Evolutionary conservation across 2,329 filamentous ascomycete genomes (phyloP).

Genomic region (Harringtonia aguacate): DNA sequence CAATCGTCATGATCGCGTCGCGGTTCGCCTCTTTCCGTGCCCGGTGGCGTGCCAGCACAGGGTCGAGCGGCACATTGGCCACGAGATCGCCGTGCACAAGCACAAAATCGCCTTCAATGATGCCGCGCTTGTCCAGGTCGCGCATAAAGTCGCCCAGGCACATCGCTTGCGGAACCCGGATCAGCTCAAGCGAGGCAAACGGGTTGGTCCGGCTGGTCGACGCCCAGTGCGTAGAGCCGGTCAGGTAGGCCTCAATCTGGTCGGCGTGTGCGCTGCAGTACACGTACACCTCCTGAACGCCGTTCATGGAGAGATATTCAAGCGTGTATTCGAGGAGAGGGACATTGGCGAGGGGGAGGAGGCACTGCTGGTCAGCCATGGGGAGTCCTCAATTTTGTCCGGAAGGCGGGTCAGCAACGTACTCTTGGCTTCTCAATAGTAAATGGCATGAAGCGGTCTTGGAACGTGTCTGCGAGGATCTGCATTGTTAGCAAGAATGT

Average conservation of each 20-base stretch:
- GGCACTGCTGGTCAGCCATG: conserved; percentile 50
- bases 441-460: conserved; percentile 83
- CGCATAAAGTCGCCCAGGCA: conserved; percentile 92
- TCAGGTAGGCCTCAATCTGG: conserved; percentile 78
- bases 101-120: conserved; percentile 85
- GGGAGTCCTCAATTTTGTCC: too few relatives aligned
- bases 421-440: conserved; percentile 77
- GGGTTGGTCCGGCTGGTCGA: conserved; percentile 44
- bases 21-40: conserved; percentile 74
- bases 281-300: conserved; percentile 87
- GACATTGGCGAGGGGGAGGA: conserved; percentile 84
- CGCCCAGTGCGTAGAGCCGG: conserved; percentile 61
- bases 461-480: conserved; percentile 90
- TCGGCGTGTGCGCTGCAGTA: conserved; percentile 85
- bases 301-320: conserved; percentile 89
- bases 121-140: conserved; percentile 74
- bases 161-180: conserved; percentile 71
- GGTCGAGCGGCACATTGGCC: conserved; percentile 77
- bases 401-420: neutral
- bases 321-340: conserved; percentile 96
- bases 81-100: conserved; percentile 88
- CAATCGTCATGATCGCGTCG: conserved; percentile 96
- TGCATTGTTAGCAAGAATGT: conserved; percentile 22
- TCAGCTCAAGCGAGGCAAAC: conserved; percentile 72
- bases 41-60: conserved; percentile 66